These are phyloP conservation scores for Coniella lustricola DNA, from an alignment of 2,329 filamentous ascomycete species.

Conservation along the genomic window DNA sequence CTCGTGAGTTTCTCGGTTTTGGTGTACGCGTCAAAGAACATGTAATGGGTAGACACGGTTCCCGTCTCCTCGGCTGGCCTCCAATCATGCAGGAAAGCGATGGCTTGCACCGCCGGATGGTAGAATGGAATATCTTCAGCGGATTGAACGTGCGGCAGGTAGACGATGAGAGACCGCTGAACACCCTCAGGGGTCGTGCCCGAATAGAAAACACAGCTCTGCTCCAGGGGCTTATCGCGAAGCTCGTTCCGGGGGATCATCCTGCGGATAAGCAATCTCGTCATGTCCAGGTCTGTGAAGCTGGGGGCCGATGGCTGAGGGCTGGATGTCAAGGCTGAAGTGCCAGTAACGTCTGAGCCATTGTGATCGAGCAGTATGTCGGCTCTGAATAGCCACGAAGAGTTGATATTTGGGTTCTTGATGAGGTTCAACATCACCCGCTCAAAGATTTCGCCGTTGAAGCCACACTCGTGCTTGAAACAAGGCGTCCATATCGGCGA, in stretches of 20 bases:
- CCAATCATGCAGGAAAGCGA: constrained; percentile 72
- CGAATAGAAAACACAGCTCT: constrained; percentile 72
- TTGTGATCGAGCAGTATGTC: constrained; percentile 59
- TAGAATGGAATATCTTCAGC: constrained; percentile 73
- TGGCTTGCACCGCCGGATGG: constrained; percentile 67
- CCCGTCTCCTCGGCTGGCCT: constrained; percentile 35
- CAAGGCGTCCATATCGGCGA: constrained; percentile 45
- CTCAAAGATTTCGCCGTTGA: constrained; percentile 55
- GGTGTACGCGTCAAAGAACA: constrained; percentile 38
- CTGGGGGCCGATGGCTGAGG: constrained; percentile 31
- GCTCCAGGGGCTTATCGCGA: constrained; percentile 67
- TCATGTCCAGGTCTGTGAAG: constrained; percentile 40
- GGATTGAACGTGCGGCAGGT: constrained; percentile 63
- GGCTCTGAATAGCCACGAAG: constrained; percentile 69
- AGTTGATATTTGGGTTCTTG: constrained; percentile 73
- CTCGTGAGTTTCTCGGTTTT: constrained; percentile 47
- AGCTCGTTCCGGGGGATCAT: constrained; percentile 77
- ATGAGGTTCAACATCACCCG: constrained; percentile 68
- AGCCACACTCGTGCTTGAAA: constrained; percentile 51
- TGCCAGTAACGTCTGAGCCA: constrained; percentile 22
- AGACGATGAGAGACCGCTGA: constrained; percentile 57
- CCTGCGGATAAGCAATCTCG: constrained; percentile 63
- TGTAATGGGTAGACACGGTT: constrained; percentile 53
- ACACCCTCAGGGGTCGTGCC: constrained; percentile 22
- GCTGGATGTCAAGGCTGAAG: constrained; percentile 12